Evolutionary conservation across 75 land plant genomes (phyloP).

Genomic region (Sequoiadendron giganteum): DNA sequence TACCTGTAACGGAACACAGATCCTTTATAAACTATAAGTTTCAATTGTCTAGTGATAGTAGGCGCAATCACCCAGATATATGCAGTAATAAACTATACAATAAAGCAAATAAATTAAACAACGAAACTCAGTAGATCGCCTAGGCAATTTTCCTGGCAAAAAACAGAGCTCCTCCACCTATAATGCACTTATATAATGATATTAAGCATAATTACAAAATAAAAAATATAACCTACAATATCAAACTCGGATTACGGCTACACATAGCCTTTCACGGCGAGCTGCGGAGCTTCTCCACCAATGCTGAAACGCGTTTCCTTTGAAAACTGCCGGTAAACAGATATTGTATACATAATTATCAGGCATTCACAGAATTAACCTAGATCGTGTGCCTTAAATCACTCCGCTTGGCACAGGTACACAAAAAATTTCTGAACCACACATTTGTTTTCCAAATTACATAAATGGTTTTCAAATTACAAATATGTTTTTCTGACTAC

Average conservation of each 20-base stretch:
- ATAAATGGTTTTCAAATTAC: background rate
- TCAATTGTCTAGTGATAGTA: background rate
- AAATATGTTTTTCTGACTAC: background rate
- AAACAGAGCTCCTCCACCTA: background rate
- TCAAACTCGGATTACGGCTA: background rate
- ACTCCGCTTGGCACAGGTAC: background rate
- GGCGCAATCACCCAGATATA: background rate
- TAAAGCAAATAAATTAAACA: background rate
- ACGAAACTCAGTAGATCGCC: background rate
- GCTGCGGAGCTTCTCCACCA: background rate
- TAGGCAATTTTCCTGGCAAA: background rate
- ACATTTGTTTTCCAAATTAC: background rate
- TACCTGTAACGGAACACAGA: background rate
- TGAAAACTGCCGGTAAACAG: too few species aligned
- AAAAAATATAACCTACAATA: background rate
- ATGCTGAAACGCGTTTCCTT: background rate
- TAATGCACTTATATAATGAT: background rate
- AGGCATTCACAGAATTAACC: background rate
- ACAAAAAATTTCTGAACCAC: background rate
- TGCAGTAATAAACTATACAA: background rate
- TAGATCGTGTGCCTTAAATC: background rate
- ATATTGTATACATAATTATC: background rate
- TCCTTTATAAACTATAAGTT: background rate
- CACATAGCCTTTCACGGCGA: background rate
- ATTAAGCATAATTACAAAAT: background rate